Percentiles rank a stretch among this genome's conserved stretches.
Conservation (phyloP, 345 rosid species). For the Lumnitzera littorea region DNA sequence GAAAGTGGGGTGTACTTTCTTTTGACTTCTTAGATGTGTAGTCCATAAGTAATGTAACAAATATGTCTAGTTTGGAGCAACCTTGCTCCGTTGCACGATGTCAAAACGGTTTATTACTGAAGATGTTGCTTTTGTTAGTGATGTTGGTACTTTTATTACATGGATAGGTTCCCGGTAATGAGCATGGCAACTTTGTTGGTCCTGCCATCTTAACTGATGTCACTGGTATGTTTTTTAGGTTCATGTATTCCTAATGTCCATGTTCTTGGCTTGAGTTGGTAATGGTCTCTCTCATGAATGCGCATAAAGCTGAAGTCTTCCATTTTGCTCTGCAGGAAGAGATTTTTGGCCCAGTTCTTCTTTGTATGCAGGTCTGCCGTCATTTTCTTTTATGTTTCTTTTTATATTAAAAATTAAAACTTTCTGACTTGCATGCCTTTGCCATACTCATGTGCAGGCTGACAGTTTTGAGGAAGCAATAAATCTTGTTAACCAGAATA, state of each 20-base stretch:
- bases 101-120: too few relatives aligned
- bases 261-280: too few relatives aligned
- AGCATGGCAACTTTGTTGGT: conserved; percentile 87
- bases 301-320: too few relatives aligned
- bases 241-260: too few relatives aligned
- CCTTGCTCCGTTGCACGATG: too few relatives aligned
- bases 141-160: too few relatives aligned
- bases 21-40: too few relatives aligned
- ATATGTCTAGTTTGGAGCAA: too few relatives aligned
- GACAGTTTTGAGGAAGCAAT: conserved; percentile 86
- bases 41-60: too few relatives aligned
- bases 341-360: conserved; percentile 96
- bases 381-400: conserved; percentile 8
- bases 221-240: conserved; percentile 38
- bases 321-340: conserved; percentile 62
- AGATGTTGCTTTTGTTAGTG: too few relatives aligned
- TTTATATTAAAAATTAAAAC: background rate
- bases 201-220: conserved; percentile 87
- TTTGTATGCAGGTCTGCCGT: conserved; percentile 73
- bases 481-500: conserved; percentile 63
- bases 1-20: too few relatives aligned
- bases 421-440: conserved; percentile 6
- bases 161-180: conserved; percentile 82
- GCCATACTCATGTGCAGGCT: conserved; percentile 42
- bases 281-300: too few relatives aligned